These are phyloP conservation scores for Scytalidium lignicola DNA, from an alignment of 2,329 filamentous ascomycete genomes.

Conservation along the genomic window DNA sequence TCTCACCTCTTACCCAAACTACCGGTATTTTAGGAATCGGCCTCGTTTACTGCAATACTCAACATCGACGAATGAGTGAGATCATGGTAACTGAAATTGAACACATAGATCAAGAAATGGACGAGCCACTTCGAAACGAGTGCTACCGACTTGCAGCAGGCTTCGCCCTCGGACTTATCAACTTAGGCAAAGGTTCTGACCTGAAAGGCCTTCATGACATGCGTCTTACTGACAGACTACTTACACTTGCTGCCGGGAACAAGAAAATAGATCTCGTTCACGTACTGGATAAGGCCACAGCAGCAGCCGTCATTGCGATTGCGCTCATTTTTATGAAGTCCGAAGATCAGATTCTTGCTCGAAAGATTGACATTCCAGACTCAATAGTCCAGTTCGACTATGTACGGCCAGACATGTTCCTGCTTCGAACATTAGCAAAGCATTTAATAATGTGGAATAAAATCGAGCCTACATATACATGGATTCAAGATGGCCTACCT, in stretches of 20 bases:
- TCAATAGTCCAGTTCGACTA: constrained; percentile 92
- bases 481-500: constrained; percentile 74
- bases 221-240: constrained; percentile 81
- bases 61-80: constrained; percentile 97
- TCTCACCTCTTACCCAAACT: constrained; percentile 90
- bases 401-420: constrained; percentile 85
- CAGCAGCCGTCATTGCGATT: constrained; percentile 87
- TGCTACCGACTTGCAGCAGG: constrained; percentile 94
- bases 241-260: constrained; percentile 78
- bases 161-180: constrained; percentile 90
- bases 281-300: constrained; percentile 85
- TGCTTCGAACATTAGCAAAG: constrained; percentile 82
- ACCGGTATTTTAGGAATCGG: constrained; percentile 97
- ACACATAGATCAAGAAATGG: constrained; percentile 71
- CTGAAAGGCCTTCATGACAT: constrained; percentile 89
- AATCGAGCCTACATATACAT: constrained; percentile 67
- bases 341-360: constrained; percentile 77
- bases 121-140: constrained; percentile 84
- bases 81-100: constrained; percentile 98
- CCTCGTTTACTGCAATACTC: constrained; percentile 86
- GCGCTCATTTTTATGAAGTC: constrained; percentile 97
- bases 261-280: constrained; percentile 92
- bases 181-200: constrained; percentile 84
- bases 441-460: constrained; percentile 90
- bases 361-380: constrained; percentile 89